Percentiles rank a stretch among this genome's conserved stretches.
Conservation (phyloP, 768 basidiomycete species). For the Kondoa subrosea region DNA sequence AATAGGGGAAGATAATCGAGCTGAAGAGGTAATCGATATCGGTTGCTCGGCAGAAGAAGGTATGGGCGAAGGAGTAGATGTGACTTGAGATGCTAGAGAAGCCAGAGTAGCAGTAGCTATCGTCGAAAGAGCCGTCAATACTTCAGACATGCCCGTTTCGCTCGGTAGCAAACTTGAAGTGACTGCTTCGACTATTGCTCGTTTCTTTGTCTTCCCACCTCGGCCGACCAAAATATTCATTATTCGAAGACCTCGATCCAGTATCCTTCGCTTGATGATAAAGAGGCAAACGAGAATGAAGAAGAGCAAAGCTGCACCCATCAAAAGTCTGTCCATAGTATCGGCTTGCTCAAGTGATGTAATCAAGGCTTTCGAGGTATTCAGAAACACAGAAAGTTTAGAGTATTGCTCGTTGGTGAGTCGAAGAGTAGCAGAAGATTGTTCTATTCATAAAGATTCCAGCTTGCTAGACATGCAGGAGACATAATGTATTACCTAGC, state of each 20-base stretch:
- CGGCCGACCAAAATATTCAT: conserved; percentile 25
- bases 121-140: conserved; percentile 5
- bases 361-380: conserved; percentile 66
- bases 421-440: conserved; percentile 58
- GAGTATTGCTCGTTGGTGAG: conserved; percentile 64
- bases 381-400: conserved; percentile 50
- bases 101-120: background rate
- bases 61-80: background rate
- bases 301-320: conserved; percentile 60
- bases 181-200: background rate
- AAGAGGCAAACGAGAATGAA: conserved; percentile 71
- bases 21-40: too few species aligned
- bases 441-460: conserved; percentile 38
- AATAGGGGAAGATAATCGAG: too few species aligned
- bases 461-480: background rate
- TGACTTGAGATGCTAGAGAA: background rate
- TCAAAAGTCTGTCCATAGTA: conserved; percentile 75
- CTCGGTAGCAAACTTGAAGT: background rate
- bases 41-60: background rate
- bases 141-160: background rate
- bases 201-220: background rate
- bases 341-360: conserved; percentile 77
- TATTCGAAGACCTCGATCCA: conserved; percentile 60
- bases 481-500: conserved; percentile 43
- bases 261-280: conserved; percentile 68